Conservation (phyloP, 2,329 filamentous ascomycete species). For the Penicillium capsulatum region DNA sequence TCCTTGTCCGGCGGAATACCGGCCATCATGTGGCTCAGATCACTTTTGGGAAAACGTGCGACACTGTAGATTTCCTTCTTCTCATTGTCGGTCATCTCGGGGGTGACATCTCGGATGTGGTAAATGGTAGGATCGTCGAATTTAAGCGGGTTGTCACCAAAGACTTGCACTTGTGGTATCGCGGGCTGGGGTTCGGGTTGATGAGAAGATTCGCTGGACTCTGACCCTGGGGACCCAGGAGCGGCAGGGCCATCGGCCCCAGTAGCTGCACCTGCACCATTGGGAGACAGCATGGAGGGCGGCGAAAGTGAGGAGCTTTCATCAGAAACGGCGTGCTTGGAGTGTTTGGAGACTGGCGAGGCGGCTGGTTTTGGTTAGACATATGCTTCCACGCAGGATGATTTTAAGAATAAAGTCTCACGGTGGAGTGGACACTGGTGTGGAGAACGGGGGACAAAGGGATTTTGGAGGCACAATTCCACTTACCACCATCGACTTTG, state of each 20-base stretch:
- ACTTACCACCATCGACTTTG: constrained; percentile 52
- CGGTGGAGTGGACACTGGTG: constrained; percentile 7
- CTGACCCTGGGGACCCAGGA: constrained; percentile 61
- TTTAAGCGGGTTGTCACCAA: constrained; percentile 86
- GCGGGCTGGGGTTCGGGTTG: constrained; percentile 59
- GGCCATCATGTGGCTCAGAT: constrained; percentile 79
- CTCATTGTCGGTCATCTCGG: constrained; percentile 77
- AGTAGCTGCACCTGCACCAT: constrained; percentile 31
- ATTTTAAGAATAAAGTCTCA: constrained; percentile 9
- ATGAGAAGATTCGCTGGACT: constrained; percentile 54
- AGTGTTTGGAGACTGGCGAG: constrained; percentile 39
- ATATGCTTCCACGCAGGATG: constrained; percentile 3
- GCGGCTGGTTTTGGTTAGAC: constrained; percentile 21
- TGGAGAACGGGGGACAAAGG: constrained; percentile 5
- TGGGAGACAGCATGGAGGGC: constrained; percentile 43
- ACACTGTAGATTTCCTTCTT: constrained; percentile 86
- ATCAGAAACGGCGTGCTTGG: constrained; percentile 36
- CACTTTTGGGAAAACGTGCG: constrained; percentile 71
- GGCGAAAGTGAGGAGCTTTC: constrained; percentile 40
- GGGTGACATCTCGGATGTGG: constrained; percentile 72
- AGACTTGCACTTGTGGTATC: constrained; percentile 73
- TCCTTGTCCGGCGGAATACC: constrained; percentile 90
- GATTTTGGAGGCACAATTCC: constrained; percentile 2
- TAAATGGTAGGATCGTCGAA: constrained; percentile 91
- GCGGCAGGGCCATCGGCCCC: constrained; percentile 59